Conservation (phyloP, 352 stramenopile species). For the Phytophthora megakarya region DNA sequence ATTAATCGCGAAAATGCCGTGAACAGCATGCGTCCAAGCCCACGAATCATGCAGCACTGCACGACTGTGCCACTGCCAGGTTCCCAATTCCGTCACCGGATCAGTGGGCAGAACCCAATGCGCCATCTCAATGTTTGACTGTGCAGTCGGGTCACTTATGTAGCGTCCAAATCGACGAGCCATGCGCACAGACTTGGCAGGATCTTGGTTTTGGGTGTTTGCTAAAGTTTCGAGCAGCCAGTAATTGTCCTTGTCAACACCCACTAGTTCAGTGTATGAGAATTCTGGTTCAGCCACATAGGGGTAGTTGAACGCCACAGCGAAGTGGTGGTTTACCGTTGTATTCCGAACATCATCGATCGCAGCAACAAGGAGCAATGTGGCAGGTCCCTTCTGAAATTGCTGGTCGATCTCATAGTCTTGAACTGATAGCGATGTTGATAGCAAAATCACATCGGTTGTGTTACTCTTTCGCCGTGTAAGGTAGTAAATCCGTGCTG, state of each 20-base stretch:
- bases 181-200: slow-evolving; percentile 20
- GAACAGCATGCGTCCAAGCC: slow-evolving; percentile 42
- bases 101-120: slow-evolving; percentile 25
- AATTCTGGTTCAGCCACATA: slow-evolving; percentile 21
- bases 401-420: slow-evolving; percentile 27
- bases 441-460: slow-evolving; percentile 25
- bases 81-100: slow-evolving; percentile 17
- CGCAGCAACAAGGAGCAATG: slow-evolving; percentile 10
- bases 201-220: slow-evolving; percentile 5
- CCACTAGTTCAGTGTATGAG: neutral
- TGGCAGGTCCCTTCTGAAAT: slow-evolving; percentile 11
- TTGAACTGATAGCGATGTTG: slow-evolving; percentile 22
- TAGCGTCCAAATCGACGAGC: slow-evolving; percentile 34
- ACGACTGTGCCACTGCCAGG: slow-evolving; percentile 27
- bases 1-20: slow-evolving; percentile 27
- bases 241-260: neutral
- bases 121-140: slow-evolving; percentile 38
- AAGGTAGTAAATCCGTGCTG: slow-evolving; percentile 29
- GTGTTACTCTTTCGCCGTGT: slow-evolving; percentile 11
- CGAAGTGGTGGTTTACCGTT: slow-evolving; percentile 16
- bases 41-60: slow-evolving; percentile 41
- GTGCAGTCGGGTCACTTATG: slow-evolving; percentile 24
- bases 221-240: slow-evolving; percentile 9
- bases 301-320: slow-evolving; percentile 26
- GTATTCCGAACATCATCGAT: slow-evolving; percentile 22